Conservation (phyloP, 192 early-diverging fungal species). For the Linnemannia zychae region DNA sequence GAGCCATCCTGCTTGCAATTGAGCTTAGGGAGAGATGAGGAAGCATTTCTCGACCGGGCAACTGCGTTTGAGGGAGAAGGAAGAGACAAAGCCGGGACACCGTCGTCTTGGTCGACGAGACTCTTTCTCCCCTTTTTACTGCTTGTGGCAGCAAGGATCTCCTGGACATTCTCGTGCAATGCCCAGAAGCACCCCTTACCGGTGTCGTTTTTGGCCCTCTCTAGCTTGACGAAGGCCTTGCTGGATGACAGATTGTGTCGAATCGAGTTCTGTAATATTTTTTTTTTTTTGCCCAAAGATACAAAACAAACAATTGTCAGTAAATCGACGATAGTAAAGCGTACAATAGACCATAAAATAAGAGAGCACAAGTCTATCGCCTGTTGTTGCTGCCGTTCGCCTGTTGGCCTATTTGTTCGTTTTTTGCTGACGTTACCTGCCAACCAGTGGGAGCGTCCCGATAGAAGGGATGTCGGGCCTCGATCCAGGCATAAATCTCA, state of each 20-base stretch:
- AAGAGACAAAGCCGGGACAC: background rate
- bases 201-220: slow-evolving; percentile 70
- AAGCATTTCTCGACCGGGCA: slow-evolving; percentile 1
- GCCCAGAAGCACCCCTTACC: slow-evolving; percentile 83
- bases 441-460: slow-evolving; percentile 79
- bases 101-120: background rate
- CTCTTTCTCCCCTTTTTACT: slow-evolving; percentile 58
- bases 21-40: background rate
- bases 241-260: slow-evolving; percentile 94
- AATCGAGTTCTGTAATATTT: slow-evolving; percentile 91
- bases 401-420: background rate
- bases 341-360: slow-evolving; percentile 5
- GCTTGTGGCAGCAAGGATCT: slow-evolving; percentile 33
- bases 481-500: slow-evolving; percentile 90
- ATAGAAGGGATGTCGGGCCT: slow-evolving; percentile 79
- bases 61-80: background rate
- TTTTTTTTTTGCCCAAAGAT: background rate
- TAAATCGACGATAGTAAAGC: background rate
- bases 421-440: slow-evolving; percentile 70
- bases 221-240: slow-evolving; percentile 81
- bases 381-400: background rate
- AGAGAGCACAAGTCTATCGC: background rate
- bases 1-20: slow-evolving; percentile 12
- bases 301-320: background rate
- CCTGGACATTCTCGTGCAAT: slow-evolving; percentile 33